Conservation (phyloP, 306 rosid species). For the Vicia faba region DNA sequence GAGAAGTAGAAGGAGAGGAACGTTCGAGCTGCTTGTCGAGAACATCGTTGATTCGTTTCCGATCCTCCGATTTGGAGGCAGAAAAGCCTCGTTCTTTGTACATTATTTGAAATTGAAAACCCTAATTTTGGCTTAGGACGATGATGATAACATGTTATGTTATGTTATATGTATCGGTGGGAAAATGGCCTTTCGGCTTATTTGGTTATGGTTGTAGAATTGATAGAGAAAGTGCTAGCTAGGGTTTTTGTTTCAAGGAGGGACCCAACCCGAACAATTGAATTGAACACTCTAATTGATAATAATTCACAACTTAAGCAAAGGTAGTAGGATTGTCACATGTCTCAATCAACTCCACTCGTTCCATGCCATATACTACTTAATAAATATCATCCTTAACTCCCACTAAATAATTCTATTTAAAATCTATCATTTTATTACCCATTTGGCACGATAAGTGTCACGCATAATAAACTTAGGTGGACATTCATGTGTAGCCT, state of each 20-base stretch:
- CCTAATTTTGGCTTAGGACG: not conserved
- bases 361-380: not conserved
- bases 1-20: slow-evolving; percentile 92
- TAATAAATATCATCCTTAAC: too few species aligned
- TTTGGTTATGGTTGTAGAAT: not conserved
- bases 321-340: slow-evolving; percentile 14
- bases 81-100: slow-evolving; percentile 63
- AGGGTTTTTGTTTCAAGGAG: slow-evolving; percentile 6
- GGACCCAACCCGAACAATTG: not conserved
- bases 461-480: too few species aligned
- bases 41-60: slow-evolving; percentile 92
- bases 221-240: not conserved
- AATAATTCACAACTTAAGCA: slow-evolving; percentile 10
- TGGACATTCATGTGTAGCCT: too few species aligned
- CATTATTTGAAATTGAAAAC: slow-evolving; percentile 34
- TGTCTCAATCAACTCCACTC: slow-evolving; percentile 7
- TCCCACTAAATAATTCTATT: too few species aligned
- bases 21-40: slow-evolving; percentile 89
- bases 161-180: not conserved
- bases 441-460: too few species aligned
- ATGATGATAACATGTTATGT: not conserved
- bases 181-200: slow-evolving; percentile 15
- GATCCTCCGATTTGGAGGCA: slow-evolving; percentile 75
- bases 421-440: too few species aligned
- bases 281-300: not conserved